phyloP scores from a whole-genome alignment of 2,329 filamentous ascomycete genomes.

The Apiospora hydei region DNA sequence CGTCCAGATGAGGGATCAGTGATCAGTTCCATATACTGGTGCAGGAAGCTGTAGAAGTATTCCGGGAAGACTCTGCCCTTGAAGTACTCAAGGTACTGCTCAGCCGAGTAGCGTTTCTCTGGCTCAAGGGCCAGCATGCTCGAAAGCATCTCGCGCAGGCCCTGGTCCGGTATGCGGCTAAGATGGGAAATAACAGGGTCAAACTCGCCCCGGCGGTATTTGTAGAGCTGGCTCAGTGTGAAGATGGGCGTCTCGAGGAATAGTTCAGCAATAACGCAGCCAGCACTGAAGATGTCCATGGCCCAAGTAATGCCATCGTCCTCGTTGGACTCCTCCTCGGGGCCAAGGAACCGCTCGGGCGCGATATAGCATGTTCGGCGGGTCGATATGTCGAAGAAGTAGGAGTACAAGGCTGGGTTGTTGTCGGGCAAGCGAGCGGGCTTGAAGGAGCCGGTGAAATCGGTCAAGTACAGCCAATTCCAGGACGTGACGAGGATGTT shows the following conservation, averaged over 20 bases:
- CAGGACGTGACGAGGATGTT: constrained; percentile 97
- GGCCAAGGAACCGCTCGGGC: constrained; percentile 85
- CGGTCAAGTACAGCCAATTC: constrained; percentile 99
- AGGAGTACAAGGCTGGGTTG: constrained; percentile 96
- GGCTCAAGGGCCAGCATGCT: constrained; percentile 98
- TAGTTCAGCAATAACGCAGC: constrained; percentile 95
- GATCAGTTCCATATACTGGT: constrained; percentile 96
- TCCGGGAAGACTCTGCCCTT: constrained; percentile 90
- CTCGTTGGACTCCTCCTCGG: constrained; percentile 70
- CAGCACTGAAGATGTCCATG: constrained; percentile 98
- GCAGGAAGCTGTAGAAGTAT: constrained; percentile 97
- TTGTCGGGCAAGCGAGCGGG: constrained; percentile 93
- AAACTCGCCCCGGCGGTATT: constrained; percentile 91
- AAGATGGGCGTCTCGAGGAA: constrained; percentile 98
- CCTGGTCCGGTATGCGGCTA: constrained; percentile 84
- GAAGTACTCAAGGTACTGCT: constrained; percentile 93
- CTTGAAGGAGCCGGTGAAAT: constrained; percentile 96
- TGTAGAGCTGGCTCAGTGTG: constrained; percentile 93
- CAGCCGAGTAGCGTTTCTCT: constrained; percentile 88
- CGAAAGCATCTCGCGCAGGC: constrained; percentile 85
- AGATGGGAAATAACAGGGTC: constrained; percentile 84
- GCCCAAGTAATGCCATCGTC: constrained; percentile 77
- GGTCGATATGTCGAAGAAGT: constrained; percentile 95
- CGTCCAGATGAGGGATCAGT: constrained; percentile 88
- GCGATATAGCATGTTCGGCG: constrained; percentile 94